Percentiles rank a stretch among this genome's conserved stretches.
Evolutionary conservation across 441 rosid species (phyloP).

Genomic region (Eruca vesicaria): DNA sequence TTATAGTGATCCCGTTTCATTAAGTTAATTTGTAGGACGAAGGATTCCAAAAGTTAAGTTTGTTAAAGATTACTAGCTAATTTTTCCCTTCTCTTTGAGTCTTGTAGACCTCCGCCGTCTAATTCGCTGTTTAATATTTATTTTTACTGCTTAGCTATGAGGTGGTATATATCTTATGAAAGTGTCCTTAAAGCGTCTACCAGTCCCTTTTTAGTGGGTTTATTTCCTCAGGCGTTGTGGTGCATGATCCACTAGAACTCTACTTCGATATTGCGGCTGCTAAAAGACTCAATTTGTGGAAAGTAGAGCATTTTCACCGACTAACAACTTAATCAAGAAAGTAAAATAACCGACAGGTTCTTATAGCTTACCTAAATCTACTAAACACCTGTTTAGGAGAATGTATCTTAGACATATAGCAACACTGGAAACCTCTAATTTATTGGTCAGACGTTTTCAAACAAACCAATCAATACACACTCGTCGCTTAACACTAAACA

Average conservation of each 20-base stretch:
- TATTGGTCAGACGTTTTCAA: neutral
- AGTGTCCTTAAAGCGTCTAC: neutral
- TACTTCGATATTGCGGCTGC: neutral
- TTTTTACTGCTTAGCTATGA: neutral
- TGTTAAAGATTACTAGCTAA: neutral
- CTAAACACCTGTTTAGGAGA: neutral
- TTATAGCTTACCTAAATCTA: conserved; percentile 8
- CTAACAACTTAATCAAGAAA: neutral
- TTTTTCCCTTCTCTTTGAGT: neutral
- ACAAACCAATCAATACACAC: neutral
- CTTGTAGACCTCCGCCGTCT: neutral
- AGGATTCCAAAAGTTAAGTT: neutral
- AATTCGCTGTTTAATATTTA: neutral
- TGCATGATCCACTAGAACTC: neutral
- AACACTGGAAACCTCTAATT: neutral
- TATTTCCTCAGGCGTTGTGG: neutral
- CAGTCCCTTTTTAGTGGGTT: neutral
- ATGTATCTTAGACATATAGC: neutral
- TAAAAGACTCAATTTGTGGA: neutral
- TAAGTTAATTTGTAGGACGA: neutral
- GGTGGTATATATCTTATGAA: neutral
- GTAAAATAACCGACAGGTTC: neutral
- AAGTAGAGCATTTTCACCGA: neutral
- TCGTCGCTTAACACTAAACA: neutral
- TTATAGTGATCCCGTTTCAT: neutral